Evolutionary conservation across 179 eudicot genomes (phyloP).

Genomic region (Pouteria campechiana): DNA sequence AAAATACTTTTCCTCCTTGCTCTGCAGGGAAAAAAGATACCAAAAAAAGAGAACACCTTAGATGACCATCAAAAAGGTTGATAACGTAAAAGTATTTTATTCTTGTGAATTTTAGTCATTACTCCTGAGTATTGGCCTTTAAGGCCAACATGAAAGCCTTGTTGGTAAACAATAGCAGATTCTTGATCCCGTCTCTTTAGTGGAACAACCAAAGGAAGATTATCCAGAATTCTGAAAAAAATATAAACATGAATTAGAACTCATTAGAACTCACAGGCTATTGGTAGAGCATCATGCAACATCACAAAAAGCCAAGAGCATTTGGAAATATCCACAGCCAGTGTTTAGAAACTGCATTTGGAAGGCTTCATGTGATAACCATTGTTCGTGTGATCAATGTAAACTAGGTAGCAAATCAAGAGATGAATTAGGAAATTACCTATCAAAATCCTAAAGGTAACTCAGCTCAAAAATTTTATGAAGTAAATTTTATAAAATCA

Average conservation of each 20-base stretch:
- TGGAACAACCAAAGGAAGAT: slow-evolving; percentile 44
- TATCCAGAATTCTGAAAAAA: slow-evolving; percentile 41
- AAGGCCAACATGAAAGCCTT: slow-evolving; percentile 36
- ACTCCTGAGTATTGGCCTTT: slow-evolving; percentile 40
- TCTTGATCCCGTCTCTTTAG: slow-evolving; percentile 13
- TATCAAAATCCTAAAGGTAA: no score
- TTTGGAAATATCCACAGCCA: not conserved
- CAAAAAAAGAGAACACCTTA: not conserved
- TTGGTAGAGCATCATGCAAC: not conserved
- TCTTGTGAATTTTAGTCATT: slow-evolving; percentile 20
- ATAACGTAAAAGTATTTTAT: no score
- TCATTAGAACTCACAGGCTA: not conserved
- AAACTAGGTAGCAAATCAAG: no score
- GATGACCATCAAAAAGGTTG: not conserved
- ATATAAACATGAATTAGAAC: not conserved
- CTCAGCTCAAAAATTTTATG: no score
- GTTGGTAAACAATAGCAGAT: slow-evolving; percentile 16
- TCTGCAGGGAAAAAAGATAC: slow-evolving; percentile 11
- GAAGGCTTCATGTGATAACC: no score
- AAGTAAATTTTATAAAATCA: no score
- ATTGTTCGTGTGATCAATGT: no score
- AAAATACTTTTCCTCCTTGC: slow-evolving; percentile 39
- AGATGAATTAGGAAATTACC: no score
- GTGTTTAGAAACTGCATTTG: not conserved
- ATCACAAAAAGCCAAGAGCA: not conserved